Evolutionary conservation across 2,329 filamentous ascomycete genomes (phyloP).

Genomic region (Colletotrichum tabaci): DNA sequence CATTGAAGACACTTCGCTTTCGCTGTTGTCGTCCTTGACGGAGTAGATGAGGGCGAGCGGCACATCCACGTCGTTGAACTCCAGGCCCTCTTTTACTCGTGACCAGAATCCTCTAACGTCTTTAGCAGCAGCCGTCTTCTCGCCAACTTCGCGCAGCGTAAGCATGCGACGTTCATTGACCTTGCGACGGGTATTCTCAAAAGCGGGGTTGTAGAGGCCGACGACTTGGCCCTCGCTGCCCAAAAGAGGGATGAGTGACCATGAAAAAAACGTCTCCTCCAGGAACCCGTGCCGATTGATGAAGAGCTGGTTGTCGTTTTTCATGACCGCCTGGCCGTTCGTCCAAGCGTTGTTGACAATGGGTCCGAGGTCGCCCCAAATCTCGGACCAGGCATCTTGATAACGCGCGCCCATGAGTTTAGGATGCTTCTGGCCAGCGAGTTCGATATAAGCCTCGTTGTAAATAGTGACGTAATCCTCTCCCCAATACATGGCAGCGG

Average conservation of each 20-base stretch:
- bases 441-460: slow-evolving; percentile 79
- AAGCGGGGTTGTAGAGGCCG: slow-evolving; percentile 84
- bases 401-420: slow-evolving; percentile 81
- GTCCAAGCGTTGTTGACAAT: slow-evolving; percentile 77
- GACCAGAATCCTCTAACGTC: slow-evolving; percentile 83
- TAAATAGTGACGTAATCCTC: slow-evolving; percentile 77
- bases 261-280: slow-evolving; percentile 87
- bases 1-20: slow-evolving; percentile 80
- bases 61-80: slow-evolving; percentile 82
- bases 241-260: slow-evolving; percentile 84
- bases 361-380: slow-evolving; percentile 80
- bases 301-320: slow-evolving; percentile 85
- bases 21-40: slow-evolving; percentile 74
- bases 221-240: slow-evolving; percentile 81
- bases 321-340: slow-evolving; percentile 86
- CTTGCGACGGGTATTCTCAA: slow-evolving; percentile 85
- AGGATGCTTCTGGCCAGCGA: slow-evolving; percentile 85
- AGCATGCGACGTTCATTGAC: slow-evolving; percentile 86
- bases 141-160: slow-evolving; percentile 82
- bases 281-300: slow-evolving; percentile 78
- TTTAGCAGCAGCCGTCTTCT: slow-evolving; percentile 80
- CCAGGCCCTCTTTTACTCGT: slow-evolving; percentile 77
- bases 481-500: slow-evolving; percentile 86
- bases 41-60: slow-evolving; percentile 86
- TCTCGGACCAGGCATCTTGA: slow-evolving; percentile 78